These are phyloP conservation scores for Candida labiduridarum DNA, from an alignment of 1,139 yeast genomes.

Conservation along the genomic window DNA sequence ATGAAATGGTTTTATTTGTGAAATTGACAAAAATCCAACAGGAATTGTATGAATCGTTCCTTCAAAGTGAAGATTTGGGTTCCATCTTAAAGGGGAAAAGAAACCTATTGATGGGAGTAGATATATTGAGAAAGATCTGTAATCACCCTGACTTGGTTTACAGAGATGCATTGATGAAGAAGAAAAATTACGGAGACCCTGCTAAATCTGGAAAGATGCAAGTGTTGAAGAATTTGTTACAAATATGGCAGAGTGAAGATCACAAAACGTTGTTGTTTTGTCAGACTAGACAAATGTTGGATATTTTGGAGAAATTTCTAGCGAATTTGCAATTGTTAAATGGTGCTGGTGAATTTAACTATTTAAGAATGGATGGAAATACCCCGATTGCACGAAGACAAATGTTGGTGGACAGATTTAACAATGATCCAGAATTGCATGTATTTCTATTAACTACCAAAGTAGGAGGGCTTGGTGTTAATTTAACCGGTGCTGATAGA, in stretches of 20 bases:
- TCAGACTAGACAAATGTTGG: slow-evolving; percentile 93
- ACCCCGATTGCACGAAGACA: slow-evolving; percentile 82
- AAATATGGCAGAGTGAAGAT: slow-evolving; percentile 74
- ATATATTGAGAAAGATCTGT: slow-evolving; percentile 85
- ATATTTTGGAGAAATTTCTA: slow-evolving; percentile 70
- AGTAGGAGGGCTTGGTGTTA: slow-evolving; percentile 95
- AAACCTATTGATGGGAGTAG: slow-evolving; percentile 88
- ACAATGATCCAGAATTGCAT: slow-evolving; percentile 55
- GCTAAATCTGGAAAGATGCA: slow-evolving; percentile 86
- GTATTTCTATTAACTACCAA: slow-evolving; percentile 86
- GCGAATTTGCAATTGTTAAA: slow-evolving; percentile 36
- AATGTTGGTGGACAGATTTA: slow-evolving; percentile 76
- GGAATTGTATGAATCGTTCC: slow-evolving; percentile 69
- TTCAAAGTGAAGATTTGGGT: slow-evolving; percentile 73
- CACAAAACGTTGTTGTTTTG: slow-evolving; percentile 84
- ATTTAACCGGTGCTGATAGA: slow-evolving; percentile 92
- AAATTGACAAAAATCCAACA: slow-evolving; percentile 78
- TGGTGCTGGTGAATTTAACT: slow-evolving; percentile 37
- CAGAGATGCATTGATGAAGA: slow-evolving; percentile 46
- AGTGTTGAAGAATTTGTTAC: slow-evolving; percentile 75
- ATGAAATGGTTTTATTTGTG: slow-evolving; percentile 92
- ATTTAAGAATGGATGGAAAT: slow-evolving; percentile 91
- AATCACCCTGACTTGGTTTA: slow-evolving; percentile 92
- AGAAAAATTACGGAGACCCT: slow-evolving; percentile 64
- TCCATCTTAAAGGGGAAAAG: slow-evolving; percentile 77